Conservation (phyloP, 495 filamentous ascomycete genomes). For the Tuber umbilicatum region DNA sequence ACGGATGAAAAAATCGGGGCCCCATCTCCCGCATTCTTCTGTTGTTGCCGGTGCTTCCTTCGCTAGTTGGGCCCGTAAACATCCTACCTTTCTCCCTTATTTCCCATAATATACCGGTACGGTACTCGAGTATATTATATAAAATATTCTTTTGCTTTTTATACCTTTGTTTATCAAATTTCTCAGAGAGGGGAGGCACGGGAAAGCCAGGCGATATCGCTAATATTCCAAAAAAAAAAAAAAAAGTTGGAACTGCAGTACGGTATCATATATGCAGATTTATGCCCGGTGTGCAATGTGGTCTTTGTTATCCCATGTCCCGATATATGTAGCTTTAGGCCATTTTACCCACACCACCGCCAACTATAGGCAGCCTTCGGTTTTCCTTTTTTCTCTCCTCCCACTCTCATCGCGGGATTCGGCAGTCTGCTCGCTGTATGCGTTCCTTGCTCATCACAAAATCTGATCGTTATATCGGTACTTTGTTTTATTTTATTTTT, state of each 20-base stretch:
- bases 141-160: neutral
- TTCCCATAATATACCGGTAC: neutral
- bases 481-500: neutral
- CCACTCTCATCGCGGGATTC: neutral
- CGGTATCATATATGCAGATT: neutral
- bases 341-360: neutral
- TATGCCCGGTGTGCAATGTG: neutral
- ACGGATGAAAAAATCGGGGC: neutral
- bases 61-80: neutral
- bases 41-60: neutral
- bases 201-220: neutral
- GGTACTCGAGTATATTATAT: too few relatives aligned
- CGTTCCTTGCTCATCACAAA: neutral
- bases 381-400: neutral
- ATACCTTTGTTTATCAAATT: neutral
- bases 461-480: neutral
- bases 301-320: neutral
- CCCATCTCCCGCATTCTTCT: neutral
- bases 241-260: neutral
- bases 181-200: neutral
- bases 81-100: neutral
- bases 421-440: neutral
- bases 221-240: neutral
- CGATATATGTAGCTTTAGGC: neutral
- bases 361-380: neutral